Conservation (phyloP, 2,329 filamentous ascomycete species). For the Xylariaceae sp. region DNA sequence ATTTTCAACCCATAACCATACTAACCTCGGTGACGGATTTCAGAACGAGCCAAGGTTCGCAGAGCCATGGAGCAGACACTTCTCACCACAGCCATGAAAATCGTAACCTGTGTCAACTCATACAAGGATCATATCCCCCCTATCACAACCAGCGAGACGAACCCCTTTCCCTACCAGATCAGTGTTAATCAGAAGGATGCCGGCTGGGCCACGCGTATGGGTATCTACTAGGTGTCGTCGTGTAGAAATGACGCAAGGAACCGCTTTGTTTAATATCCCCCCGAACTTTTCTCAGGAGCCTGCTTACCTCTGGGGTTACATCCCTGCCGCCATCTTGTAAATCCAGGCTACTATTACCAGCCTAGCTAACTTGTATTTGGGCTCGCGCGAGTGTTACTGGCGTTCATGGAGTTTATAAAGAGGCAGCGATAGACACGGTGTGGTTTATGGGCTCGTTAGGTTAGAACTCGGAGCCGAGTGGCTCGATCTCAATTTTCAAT, state of each 20-base stretch:
- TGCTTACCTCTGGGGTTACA: background rate
- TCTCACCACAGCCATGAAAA: constrained; percentile 82
- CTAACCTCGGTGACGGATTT: constrained; percentile 5
- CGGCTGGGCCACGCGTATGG: constrained; percentile 68
- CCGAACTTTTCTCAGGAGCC: background rate
- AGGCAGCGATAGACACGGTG: constrained; percentile 16
- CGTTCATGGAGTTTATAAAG: constrained; percentile 20
- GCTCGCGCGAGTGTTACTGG: constrained; percentile 9
- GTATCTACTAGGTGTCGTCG: constrained; percentile 20
- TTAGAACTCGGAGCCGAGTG: constrained; percentile 8
- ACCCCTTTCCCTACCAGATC: constrained; percentile 94
- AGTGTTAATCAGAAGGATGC: constrained; percentile 78
- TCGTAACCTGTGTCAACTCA: constrained; percentile 78
- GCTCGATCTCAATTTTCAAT: constrained; percentile 14
- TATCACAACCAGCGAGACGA: constrained; percentile 85
- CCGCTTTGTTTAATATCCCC: background rate
- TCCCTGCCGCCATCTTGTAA: constrained; percentile 5
- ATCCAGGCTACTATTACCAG: background rate
- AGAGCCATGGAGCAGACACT: constrained; percentile 88
- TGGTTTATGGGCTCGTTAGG: constrained; percentile 13
- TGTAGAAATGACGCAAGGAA: background rate
- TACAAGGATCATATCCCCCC: constrained; percentile 96
- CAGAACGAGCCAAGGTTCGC: constrained; percentile 83
- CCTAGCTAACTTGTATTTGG: constrained; percentile 7
- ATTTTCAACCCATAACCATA: background rate